Evolutionary conservation across 768 basidiomycete genomes (phyloP).

Genomic region (Collybia mongolica): DNA sequence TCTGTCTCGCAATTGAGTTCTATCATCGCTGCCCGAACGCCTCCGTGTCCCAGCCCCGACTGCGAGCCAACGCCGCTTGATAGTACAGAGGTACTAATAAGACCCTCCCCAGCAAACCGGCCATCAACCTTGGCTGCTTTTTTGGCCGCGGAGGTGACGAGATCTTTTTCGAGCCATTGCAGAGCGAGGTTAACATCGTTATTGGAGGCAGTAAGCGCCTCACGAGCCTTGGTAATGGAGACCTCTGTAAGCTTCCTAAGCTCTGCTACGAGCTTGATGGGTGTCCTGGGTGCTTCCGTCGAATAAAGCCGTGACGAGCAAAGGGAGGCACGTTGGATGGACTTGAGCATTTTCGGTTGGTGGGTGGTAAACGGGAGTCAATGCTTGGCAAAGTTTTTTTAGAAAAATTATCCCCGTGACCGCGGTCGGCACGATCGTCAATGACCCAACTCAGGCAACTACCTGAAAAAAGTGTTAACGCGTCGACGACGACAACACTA

Average conservation of each 20-base stretch:
- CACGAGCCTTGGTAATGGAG: conserved; percentile 84
- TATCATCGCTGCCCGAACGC: conserved; percentile 79
- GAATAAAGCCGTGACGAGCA: conserved; percentile 47
- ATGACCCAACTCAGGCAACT: conserved; percentile 8
- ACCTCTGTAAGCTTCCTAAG: conserved; percentile 81
- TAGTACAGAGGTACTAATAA: conserved; percentile 75
- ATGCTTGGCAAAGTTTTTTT: conserved; percentile 10
- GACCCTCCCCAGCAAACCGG: conserved; percentile 74
- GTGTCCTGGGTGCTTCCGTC: conserved; percentile 49
- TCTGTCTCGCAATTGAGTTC: conserved; percentile 97
- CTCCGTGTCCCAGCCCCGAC: conserved; percentile 32
- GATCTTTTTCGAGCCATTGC: conserved; percentile 79
- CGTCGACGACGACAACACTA: conserved; percentile 1
- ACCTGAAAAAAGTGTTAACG: conserved; percentile 9
- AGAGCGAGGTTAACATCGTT: conserved; percentile 76
- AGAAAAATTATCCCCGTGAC: conserved; percentile 17
- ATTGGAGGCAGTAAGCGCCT: conserved; percentile 74
- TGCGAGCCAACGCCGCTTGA: conserved; percentile 53
- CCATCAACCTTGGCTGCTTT: conserved; percentile 84
- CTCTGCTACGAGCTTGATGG: conserved; percentile 79
- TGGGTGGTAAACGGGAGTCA: too few species aligned
- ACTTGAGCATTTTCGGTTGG: conserved; percentile 12
- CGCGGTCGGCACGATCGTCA: conserved; percentile 8
- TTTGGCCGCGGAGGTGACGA: conserved; percentile 64
- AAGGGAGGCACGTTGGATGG: conserved; percentile 14